phyloP scores from a whole-genome alignment of 2,329 filamentous ascomycete genomes.

The Calonectria multiphialidica region DNA sequence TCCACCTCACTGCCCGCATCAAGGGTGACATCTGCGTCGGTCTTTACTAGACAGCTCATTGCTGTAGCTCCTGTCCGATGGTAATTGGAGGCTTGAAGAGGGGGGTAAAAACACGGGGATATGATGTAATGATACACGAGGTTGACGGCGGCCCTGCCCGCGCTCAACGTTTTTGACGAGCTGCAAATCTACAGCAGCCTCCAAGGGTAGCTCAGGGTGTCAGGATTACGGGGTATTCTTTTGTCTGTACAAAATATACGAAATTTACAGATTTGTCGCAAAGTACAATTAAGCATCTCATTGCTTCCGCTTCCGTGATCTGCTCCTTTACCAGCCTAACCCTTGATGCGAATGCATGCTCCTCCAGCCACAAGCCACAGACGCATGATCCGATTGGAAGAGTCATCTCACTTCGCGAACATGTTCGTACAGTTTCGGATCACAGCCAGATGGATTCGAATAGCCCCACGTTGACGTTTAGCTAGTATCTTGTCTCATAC shows the following conservation, averaged over 20 bases:
- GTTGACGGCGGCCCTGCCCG: slow-evolving; percentile 8
- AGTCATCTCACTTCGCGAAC: background rate
- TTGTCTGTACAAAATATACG: slow-evolving; percentile 31
- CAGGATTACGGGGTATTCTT: slow-evolving; percentile 24
- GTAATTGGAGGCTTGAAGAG: slow-evolving; percentile 11
- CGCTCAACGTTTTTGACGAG: slow-evolving; percentile 13
- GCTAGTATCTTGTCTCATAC: background rate
- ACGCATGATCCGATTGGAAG: slow-evolving; percentile 3
- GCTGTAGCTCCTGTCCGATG: slow-evolving; percentile 8
- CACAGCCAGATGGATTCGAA: background rate
- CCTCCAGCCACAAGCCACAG: background rate
- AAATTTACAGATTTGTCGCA: slow-evolving; percentile 28
- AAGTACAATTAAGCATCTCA: slow-evolving; percentile 27
- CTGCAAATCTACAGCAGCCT: background rate
- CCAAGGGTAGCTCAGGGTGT: slow-evolving; percentile 21
- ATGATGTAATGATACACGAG: slow-evolving; percentile 20
- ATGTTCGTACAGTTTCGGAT: slow-evolving; percentile 9
- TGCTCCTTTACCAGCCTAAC: background rate
- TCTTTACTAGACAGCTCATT: slow-evolving; percentile 38
- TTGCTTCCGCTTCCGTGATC: slow-evolving; percentile 28
- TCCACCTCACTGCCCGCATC: slow-evolving; percentile 70
- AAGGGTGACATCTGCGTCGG: slow-evolving; percentile 70
- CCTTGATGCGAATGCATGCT: background rate
- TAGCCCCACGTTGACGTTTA: background rate
- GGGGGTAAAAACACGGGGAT: slow-evolving; percentile 17